Percentiles rank a stretch among this genome's conserved stretches.
Evolutionary conservation across 1,139 yeast genomes (phyloP).

Genomic region (Taiozyma sp.): DNA sequence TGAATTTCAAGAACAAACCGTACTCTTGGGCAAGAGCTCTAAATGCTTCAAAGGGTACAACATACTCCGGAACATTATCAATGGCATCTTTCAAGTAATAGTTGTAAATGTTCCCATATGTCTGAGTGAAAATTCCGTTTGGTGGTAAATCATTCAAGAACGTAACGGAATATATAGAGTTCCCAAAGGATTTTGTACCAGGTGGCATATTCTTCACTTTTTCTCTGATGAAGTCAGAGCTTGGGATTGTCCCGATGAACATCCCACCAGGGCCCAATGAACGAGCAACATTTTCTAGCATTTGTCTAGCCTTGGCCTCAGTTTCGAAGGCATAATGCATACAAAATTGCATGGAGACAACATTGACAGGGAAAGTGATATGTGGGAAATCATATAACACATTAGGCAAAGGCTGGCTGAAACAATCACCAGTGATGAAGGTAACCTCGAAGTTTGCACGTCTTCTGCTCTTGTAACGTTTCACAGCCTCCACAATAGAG

Average conservation of each 20-base stretch:
- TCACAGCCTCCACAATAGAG: slow-evolving; percentile 78
- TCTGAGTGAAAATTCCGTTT: slow-evolving; percentile 64
- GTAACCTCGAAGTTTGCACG: slow-evolving; percentile 61
- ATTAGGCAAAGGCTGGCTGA: slow-evolving; percentile 58
- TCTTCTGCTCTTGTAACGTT: slow-evolving; percentile 50
- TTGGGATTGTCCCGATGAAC: slow-evolving; percentile 92
- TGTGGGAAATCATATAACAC: slow-evolving; percentile 38
- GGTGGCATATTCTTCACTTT: slow-evolving; percentile 47
- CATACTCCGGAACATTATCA: slow-evolving; percentile 93
- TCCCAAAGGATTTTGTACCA: slow-evolving; percentile 68
- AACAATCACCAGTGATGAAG: slow-evolving; percentile 90
- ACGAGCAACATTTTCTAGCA: slow-evolving; percentile 70
- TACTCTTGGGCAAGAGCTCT: slow-evolving; percentile 80
- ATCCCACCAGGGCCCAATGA: slow-evolving; percentile 77
- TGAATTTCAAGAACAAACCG: slow-evolving; percentile 65
- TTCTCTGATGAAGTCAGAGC: slow-evolving; percentile 73
- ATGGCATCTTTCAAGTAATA: slow-evolving; percentile 90
- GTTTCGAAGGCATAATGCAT: slow-evolving; percentile 91
- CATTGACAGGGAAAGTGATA: slow-evolving; percentile 76
- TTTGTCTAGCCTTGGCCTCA: slow-evolving; percentile 68
- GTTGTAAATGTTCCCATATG: slow-evolving; percentile 79
- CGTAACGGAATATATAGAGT: slow-evolving; percentile 71
- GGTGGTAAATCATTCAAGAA: slow-evolving; percentile 72
- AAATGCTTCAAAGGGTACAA: slow-evolving; percentile 91
- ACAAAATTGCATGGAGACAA: slow-evolving; percentile 87